A percentile compares a stretch with the other conserved stretches of the same genome.
Conservation (phyloP, 352 stramenopile genomes). For the Phytophthora rubi region DNA sequence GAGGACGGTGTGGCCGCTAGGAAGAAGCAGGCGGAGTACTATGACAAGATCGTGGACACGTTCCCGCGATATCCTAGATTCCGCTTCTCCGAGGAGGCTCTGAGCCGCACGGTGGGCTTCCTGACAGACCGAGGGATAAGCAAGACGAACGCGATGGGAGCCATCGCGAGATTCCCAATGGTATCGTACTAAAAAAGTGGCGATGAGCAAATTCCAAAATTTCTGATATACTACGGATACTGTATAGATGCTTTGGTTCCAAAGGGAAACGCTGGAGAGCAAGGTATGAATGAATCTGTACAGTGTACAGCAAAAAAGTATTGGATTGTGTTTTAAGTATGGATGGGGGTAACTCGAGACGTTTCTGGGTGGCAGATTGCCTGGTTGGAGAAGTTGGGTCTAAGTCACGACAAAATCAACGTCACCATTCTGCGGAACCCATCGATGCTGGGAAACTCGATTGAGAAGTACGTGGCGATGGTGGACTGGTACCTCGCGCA, state of each 20-base stretch:
- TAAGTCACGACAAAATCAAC: conserved; percentile 19
- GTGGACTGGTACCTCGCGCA: conserved; percentile 17
- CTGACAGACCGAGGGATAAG: background rate
- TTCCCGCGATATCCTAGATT: background rate
- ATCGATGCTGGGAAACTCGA: conserved; percentile 4
- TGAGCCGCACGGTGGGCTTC: background rate
- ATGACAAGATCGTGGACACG: background rate
- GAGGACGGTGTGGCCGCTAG: background rate
- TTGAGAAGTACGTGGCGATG: conserved; percentile 8
- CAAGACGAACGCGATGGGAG: too few species aligned
- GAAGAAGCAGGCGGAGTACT: background rate
- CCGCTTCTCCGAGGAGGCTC: background rate
- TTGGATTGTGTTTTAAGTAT: background rate
- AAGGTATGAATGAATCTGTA: background rate
- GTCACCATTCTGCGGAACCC: conserved; percentile 1
- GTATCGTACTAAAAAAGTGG: too few species aligned
- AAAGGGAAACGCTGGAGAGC: conserved; percentile 1
- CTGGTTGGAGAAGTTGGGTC: conserved; percentile 7
- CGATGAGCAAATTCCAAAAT: too few species aligned
- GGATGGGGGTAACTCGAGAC: background rate
- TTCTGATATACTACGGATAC: too few species aligned
- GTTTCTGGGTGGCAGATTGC: background rate
- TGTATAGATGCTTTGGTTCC: too few species aligned
- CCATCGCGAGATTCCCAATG: too few species aligned
- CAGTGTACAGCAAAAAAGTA: background rate